Percentiles rank a stretch among this genome's conserved stretches.
phyloP scores from a whole-genome alignment of 192 early-diverging fungal genomes.

The Thoreauomyces humboldtii region DNA sequence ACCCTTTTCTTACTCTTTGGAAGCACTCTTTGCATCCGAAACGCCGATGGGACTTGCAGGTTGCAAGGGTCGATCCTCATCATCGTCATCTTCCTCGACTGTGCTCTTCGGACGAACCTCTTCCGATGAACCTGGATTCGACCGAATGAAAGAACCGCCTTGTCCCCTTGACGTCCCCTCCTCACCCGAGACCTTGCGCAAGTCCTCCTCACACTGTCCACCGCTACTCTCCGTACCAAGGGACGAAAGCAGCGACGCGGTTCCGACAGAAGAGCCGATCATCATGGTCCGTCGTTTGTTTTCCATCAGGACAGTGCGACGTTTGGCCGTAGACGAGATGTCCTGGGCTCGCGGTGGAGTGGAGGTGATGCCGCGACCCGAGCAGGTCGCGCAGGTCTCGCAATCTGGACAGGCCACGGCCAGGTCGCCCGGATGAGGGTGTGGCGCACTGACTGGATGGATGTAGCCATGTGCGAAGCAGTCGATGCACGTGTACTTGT shows the following conservation, averaged over 20 bases:
- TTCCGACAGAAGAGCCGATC: background rate
- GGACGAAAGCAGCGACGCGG: background rate
- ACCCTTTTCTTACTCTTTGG: too few relatives aligned
- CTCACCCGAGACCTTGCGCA: background rate
- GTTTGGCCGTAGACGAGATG: slow-evolving; percentile 2
- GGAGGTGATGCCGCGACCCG: slow-evolving; percentile 2
- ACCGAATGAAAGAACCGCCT: too few relatives aligned
- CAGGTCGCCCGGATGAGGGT: background rate
- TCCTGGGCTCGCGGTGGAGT: slow-evolving; percentile 7
- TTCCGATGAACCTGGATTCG: too few relatives aligned
- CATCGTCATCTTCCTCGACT: background rate
- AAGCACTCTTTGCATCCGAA: too few relatives aligned
- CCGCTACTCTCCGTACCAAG: background rate
- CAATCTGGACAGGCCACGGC: background rate
- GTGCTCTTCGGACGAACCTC: background rate
- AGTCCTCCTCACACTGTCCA: background rate
- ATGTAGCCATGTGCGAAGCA: slow-evolving; percentile 13
- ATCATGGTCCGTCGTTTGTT: slow-evolving; percentile 6
- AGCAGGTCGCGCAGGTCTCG: background rate
- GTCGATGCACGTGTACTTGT: slow-evolving; percentile 9
- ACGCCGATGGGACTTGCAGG: too few relatives aligned
- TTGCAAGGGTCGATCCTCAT: background rate
- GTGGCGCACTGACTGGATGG: background rate
- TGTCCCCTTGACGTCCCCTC: too few relatives aligned
- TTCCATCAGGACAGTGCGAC: slow-evolving; percentile 1